Conservation (phyloP, 768 basidiomycete genomes). For the Leccinum longicurvipes region DNA sequence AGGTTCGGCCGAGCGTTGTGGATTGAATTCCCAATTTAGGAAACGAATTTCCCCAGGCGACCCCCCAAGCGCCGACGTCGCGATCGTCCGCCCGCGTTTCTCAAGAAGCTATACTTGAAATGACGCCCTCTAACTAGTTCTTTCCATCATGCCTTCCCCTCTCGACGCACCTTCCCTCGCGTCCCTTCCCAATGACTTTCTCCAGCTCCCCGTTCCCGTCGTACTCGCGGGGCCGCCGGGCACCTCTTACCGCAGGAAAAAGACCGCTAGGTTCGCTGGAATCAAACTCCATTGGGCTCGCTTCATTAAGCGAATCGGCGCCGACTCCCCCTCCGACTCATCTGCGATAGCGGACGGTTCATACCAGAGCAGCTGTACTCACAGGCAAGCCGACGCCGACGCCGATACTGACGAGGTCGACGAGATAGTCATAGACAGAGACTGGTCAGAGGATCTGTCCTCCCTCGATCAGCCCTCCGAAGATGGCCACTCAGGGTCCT, state of each 20-base stretch:
- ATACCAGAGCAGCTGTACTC: constrained; percentile 36
- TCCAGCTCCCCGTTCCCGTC: constrained; percentile 42
- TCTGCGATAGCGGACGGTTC: constrained; percentile 50
- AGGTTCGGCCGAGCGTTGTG: not conserved
- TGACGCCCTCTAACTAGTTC: too few species aligned
- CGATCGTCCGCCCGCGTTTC: not conserved
- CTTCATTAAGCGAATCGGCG: constrained; percentile 53
- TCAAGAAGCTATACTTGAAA: too few species aligned
- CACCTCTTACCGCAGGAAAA: constrained; percentile 30
- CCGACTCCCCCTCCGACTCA: constrained; percentile 55
- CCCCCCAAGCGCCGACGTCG: not conserved
- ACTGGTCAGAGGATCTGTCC: constrained; percentile 59
- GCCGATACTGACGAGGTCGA: constrained; percentile 47
- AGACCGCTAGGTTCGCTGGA: constrained; percentile 37
- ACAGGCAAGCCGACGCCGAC: constrained; percentile 30
- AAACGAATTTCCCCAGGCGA: not conserved
- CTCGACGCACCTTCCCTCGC: not conserved
- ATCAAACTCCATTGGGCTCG: constrained; percentile 46
- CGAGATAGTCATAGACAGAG: constrained; percentile 73
- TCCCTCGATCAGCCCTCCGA: constrained; percentile 53
- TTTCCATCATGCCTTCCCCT: not conserved
- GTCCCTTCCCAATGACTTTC: constrained; percentile 10
- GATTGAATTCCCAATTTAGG: not conserved
- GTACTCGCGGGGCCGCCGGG: constrained; percentile 28
- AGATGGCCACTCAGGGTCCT: constrained; percentile 47